Evolutionary conservation across 208 protist genomes (phyloP).

Genomic region (Tetramitus jugosus): DNA sequence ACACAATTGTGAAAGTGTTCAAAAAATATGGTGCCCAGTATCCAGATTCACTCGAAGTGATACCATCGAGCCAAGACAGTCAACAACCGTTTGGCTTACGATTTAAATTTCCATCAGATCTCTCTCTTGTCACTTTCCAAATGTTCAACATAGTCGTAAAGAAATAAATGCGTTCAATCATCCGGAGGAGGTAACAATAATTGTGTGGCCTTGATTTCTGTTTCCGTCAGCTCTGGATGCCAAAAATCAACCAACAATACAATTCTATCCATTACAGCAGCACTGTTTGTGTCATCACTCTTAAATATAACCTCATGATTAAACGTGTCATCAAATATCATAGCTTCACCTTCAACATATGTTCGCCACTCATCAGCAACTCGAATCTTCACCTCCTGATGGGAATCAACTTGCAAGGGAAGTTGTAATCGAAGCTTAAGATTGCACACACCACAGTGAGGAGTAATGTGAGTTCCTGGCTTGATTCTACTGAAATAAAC

Average conservation of each 20-base stretch:
- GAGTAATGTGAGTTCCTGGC: background rate
- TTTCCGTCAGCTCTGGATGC: background rate
- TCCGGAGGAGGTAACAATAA: background rate
- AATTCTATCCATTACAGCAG: background rate
- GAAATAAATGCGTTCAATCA: too few relatives aligned
- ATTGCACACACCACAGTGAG: constrained; percentile 13
- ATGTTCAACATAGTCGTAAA: too few relatives aligned
- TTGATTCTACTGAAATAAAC: constrained; percentile 15
- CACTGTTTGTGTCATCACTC: background rate
- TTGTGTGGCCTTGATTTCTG: background rate
- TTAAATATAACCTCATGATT: background rate
- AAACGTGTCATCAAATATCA: constrained; percentile 18
- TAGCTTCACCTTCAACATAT: constrained; percentile 6
- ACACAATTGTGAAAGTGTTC: too few relatives aligned
- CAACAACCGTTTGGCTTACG: too few relatives aligned
- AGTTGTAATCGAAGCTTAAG: constrained; percentile 10
- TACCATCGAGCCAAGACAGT: too few relatives aligned
- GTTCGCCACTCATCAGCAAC: background rate
- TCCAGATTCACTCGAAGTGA: too few relatives aligned
- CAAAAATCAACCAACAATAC: constrained; percentile 2
- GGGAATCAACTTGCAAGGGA: background rate
- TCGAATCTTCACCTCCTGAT: background rate
- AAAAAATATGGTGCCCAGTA: too few relatives aligned
- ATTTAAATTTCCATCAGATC: too few relatives aligned
- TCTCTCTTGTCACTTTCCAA: too few relatives aligned